These are phyloP conservation scores for Pholiota microspora DNA, from an alignment of 768 basidiomycete species.

Conservation along the genomic window DNA sequence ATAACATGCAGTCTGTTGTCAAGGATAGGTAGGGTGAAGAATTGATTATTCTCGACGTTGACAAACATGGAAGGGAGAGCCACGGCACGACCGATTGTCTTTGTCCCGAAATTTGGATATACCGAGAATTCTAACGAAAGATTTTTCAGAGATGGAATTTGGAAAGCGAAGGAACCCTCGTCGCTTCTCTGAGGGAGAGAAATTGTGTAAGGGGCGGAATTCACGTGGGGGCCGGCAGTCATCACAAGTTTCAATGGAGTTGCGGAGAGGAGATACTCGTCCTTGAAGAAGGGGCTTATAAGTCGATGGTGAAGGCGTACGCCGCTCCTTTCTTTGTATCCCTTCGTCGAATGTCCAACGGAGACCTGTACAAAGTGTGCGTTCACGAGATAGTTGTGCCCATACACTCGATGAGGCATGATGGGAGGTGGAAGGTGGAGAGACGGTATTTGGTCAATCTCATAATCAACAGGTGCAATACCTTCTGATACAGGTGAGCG, in stretches of 20 bases:
- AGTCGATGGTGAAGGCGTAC: conserved; percentile 75
- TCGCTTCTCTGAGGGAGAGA: conserved; percentile 77
- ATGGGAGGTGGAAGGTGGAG: conserved; percentile 97
- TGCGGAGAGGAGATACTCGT: conserved; percentile 65
- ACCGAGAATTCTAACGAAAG: conserved; percentile 90
- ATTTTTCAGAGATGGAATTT: conserved; percentile 68
- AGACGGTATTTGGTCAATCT: conserved; percentile 90
- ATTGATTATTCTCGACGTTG: conserved; percentile 50
- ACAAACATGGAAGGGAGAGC: conserved; percentile 75
- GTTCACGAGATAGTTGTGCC: conserved; percentile 92
- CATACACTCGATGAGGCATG: conserved; percentile 96
- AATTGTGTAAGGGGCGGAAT: conserved; percentile 87
- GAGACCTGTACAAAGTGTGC: conserved; percentile 83
- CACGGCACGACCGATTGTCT: conserved; percentile 91
- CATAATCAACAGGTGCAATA: conserved; percentile 47
- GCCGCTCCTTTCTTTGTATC: conserved; percentile 33
- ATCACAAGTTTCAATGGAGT: conserved; percentile 94
- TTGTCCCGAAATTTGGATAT: conserved; percentile 96
- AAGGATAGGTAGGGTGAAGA: conserved; percentile 73
- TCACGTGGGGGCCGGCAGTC: conserved; percentile 81
- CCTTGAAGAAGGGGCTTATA: conserved; percentile 64
- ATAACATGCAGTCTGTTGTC: conserved; percentile 93
- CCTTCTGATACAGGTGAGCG: conserved; percentile 40
- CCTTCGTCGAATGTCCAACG: conserved; percentile 63
- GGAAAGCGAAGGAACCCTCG: conserved; percentile 80